A percentile compares a stretch with the other conserved stretches of the same genome.
phyloP scores from a whole-genome alignment of 2,329 filamentous ascomycete species.

The Cryoendolithus antarcticus region DNA sequence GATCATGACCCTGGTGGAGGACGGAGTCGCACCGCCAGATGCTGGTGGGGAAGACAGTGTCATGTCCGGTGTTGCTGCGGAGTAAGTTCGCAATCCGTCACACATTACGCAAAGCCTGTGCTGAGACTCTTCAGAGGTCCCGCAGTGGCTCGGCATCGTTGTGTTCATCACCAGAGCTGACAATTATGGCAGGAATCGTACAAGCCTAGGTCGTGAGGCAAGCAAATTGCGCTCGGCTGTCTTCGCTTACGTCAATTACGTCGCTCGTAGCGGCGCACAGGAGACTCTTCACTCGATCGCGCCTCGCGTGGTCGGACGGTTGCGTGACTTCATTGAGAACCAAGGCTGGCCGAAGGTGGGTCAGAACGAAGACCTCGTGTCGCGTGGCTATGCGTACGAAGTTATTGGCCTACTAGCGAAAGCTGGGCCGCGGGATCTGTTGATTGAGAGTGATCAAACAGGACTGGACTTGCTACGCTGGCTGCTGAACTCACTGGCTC shows the following conservation, averaged over 20 bases:
- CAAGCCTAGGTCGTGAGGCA: slow-evolving; percentile 54
- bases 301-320: slow-evolving; percentile 51
- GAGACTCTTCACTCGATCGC: slow-evolving; percentile 54
- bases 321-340: slow-evolving; percentile 61
- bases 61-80: slow-evolving; percentile 17
- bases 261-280: slow-evolving; percentile 58
- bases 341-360: slow-evolving; percentile 70
- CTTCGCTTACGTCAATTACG: slow-evolving; percentile 78
- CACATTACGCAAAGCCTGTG: too few species aligned
- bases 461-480: slow-evolving; percentile 52
- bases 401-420: slow-evolving; percentile 71
- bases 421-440: slow-evolving; percentile 47
- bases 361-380: slow-evolving; percentile 43
- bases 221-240: slow-evolving; percentile 70
- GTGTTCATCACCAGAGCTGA: slow-evolving; percentile 6
- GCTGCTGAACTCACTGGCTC: slow-evolving; percentile 71
- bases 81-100: slow-evolving; percentile 11
- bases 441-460: slow-evolving; percentile 30
- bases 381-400: slow-evolving; percentile 77
- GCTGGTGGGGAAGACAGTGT: slow-evolving; percentile 19
- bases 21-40: slow-evolving; percentile 42
- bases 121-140: slow-evolving; percentile 2
- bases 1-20: slow-evolving; percentile 57
- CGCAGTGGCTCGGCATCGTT: background rate
- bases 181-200: slow-evolving; percentile 20